Percentiles rank a stretch among this genome's conserved stretches.
Evolutionary conservation across 371 early-diverging fungal species (phyloP).

Genomic region (Dichotomocladium elegans): DNA sequence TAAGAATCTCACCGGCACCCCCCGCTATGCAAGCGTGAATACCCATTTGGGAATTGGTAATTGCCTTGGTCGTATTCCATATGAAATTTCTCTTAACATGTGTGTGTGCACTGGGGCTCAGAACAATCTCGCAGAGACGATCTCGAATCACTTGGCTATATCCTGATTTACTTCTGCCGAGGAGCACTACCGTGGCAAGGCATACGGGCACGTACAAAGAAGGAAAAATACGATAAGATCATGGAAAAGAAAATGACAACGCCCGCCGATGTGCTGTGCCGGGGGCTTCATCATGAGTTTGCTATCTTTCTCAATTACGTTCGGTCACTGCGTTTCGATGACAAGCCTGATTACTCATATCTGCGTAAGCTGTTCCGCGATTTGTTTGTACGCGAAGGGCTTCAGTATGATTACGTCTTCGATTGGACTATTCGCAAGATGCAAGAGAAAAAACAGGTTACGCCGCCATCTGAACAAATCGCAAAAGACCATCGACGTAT

Average conservation of each 20-base stretch:
- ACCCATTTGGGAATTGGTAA: constrained; percentile 94
- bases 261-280: constrained; percentile 92
- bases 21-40: constrained; percentile 98
- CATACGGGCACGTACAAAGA: constrained; percentile 97
- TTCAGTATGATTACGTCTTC: constrained; percentile 96
- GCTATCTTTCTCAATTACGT: constrained; percentile 97
- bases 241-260: constrained; percentile 99
- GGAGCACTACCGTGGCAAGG: constrained; percentile 99
- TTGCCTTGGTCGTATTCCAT: too few relatives aligned
- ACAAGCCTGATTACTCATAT: constrained; percentile 98
- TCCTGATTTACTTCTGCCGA: constrained; percentile 98
- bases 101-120: too few relatives aligned
- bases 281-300: constrained; percentile 95
- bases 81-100: too few relatives aligned
- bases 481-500: neutral
- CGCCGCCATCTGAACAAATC: neutral
- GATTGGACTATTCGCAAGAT: constrained; percentile 84
- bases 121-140: constrained; percentile 99
- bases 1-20: constrained; percentile 99
- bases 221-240: constrained; percentile 99
- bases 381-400: constrained; percentile 93
- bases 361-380: constrained; percentile 95
- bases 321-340: constrained; percentile 96
- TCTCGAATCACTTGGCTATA: constrained; percentile 98
- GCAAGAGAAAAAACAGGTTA: constrained; percentile 12